phyloP scores from a whole-genome alignment of 2,329 filamentous ascomycete species.

The Botryotinia narcissicola region DNA sequence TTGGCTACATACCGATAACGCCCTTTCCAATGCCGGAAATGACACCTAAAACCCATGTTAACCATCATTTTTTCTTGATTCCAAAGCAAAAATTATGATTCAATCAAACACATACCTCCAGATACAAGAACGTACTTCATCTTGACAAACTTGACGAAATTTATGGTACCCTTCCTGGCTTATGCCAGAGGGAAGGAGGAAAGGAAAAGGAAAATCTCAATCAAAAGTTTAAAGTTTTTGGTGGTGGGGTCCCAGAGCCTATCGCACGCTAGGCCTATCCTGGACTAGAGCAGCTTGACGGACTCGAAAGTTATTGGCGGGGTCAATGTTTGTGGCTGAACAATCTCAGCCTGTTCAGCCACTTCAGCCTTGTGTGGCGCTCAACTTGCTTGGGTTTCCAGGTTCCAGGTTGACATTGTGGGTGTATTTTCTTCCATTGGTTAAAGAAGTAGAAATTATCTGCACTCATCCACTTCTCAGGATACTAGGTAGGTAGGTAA shows the following conservation, averaged over 20 bases:
- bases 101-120: constrained; percentile 53
- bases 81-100: background rate
- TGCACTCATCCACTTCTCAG: background rate
- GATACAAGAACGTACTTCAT: constrained; percentile 84
- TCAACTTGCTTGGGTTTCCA: background rate
- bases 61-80: constrained; percentile 4
- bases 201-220: constrained; percentile 23
- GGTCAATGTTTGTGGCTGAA: constrained; percentile 1
- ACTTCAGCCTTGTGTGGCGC: constrained; percentile 6
- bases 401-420: background rate
- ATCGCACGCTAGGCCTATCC: background rate
- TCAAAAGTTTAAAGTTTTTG: constrained; percentile 19
- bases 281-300: background rate
- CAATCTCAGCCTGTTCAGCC: background rate
- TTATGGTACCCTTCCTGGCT: constrained; percentile 34
- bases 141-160: constrained; percentile 38
- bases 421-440: background rate
- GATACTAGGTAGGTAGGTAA: too few species aligned
- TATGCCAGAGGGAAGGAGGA: constrained; percentile 34
- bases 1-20: constrained; percentile 59
- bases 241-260: constrained; percentile 14
- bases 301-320: background rate
- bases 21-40: constrained; percentile 61
- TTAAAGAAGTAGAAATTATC: background rate
- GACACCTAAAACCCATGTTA: constrained; percentile 39